Percentiles rank a stretch among this genome's conserved stretches.
Evolutionary conservation across 495 filamentous ascomycete genomes (phyloP).

Genomic region (Podospora australis): DNA sequence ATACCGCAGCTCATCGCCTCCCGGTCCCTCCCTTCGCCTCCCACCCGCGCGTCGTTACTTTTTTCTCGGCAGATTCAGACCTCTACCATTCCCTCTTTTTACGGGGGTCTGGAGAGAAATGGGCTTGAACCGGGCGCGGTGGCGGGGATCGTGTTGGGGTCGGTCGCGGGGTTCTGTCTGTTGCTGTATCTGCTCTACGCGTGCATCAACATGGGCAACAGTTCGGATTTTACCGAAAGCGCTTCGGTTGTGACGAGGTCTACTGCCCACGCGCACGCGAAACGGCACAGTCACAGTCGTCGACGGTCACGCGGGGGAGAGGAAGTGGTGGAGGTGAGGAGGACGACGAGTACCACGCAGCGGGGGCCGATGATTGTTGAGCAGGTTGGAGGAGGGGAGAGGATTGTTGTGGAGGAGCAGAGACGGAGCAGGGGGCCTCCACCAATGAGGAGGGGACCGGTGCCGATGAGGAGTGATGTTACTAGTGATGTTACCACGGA

Average conservation of each 20-base stretch:
- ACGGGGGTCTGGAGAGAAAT: conserved; percentile 37
- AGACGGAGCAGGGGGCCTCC: conserved; percentile 13
- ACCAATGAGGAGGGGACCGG: conserved; percentile 11
- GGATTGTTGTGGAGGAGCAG: conserved; percentile 36
- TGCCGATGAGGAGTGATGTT: conserved; percentile 16
- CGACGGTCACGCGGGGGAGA: neutral
- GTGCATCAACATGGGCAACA: conserved; percentile 48
- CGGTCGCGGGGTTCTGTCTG: conserved; percentile 75
- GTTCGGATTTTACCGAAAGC: conserved; percentile 14
- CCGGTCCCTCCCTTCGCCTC: neutral
- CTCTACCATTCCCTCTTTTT: conserved; percentile 57
- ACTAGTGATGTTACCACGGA: conserved; percentile 12
- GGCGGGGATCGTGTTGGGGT: conserved; percentile 78
- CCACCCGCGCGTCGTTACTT: neutral
- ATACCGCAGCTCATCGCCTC: no score
- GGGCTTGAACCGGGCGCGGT: conserved; percentile 61
- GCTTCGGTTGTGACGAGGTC: conserved; percentile 34
- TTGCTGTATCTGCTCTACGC: conserved; percentile 69
- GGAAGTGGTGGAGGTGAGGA: conserved; percentile 32
- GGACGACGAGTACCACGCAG: conserved; percentile 17
- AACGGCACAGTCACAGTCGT: conserved; percentile 17
- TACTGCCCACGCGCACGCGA: conserved; percentile 10
- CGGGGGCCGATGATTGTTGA: conserved; percentile 26
- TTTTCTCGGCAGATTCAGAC: neutral
- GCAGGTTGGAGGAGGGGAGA: conserved; percentile 20